Evolutionary conservation across 768 basidiomycete genomes (phyloP).

Genomic region (Leucocoprinus birnbaumii): DNA sequence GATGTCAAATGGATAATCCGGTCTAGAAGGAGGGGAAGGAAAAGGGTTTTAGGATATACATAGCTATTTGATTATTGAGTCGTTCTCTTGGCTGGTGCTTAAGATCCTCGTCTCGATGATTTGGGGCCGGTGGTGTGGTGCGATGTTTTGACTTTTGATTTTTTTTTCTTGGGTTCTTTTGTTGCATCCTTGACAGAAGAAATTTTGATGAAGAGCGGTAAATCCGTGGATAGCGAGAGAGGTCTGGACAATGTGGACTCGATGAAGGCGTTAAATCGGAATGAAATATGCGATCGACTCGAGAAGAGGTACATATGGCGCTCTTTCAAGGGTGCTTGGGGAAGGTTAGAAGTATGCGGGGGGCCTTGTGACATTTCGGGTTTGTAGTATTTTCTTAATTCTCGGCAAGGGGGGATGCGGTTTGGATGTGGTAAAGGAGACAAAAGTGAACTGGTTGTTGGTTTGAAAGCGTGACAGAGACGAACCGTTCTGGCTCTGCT

Average conservation of each 20-base stretch:
- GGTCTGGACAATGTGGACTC: not conserved
- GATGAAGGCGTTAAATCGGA: slow-evolving; percentile 10
- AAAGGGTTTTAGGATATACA: not conserved
- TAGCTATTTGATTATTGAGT: slow-evolving; percentile 2
- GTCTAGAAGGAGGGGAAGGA: slow-evolving; percentile 8
- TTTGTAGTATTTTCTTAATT: not conserved
- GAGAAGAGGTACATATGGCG: not conserved
- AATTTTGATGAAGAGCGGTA: not conserved
- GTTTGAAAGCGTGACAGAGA: not conserved
- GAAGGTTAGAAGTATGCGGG: not conserved
- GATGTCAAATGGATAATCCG: not conserved
- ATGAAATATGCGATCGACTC: not conserved
- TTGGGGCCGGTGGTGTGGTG: too few relatives aligned
- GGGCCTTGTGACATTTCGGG: slow-evolving; percentile 6
- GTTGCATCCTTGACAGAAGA: not conserved
- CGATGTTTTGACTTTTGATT: too few relatives aligned
- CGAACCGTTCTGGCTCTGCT: not conserved
- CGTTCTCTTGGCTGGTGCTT: not conserved
- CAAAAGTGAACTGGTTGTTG: not conserved
- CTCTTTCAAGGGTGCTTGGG: too few relatives aligned
- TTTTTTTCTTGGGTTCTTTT: too few relatives aligned
- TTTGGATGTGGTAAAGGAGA: not conserved
- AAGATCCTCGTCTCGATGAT: too few relatives aligned
- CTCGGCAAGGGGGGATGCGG: not conserved
- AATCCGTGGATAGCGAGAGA: not conserved